These are phyloP conservation scores for Citrus glauca DNA, from an alignment of 345 rosid species.

Conservation along the genomic window DNA sequence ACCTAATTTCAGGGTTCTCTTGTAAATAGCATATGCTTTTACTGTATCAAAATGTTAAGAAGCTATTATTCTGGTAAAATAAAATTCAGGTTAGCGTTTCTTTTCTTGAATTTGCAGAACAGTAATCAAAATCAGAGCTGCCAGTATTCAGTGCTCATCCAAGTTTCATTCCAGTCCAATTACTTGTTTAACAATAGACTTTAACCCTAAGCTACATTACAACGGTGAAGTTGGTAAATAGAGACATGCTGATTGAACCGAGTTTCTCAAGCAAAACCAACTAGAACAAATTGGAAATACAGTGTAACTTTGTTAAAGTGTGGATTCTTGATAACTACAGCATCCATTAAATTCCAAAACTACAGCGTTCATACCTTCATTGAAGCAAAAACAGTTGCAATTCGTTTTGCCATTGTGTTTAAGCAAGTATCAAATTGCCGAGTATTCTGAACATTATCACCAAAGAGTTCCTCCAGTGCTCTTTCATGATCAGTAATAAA, in stretches of 20 bases:
- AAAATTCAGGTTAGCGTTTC: background rate
- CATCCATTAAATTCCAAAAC: background rate
- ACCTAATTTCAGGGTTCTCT: background rate
- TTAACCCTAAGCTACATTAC: background rate
- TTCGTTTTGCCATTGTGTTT: slow-evolving; percentile 76
- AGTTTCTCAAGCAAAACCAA: background rate
- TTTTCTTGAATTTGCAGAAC: background rate
- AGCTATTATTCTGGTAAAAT: background rate
- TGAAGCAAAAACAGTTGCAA: slow-evolving; percentile 92
- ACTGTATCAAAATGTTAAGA: background rate
- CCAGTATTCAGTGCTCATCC: background rate
- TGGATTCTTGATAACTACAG: no score
- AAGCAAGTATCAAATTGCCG: slow-evolving; percentile 61
- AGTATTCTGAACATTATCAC: slow-evolving; percentile 52
- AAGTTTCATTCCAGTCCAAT: background rate
- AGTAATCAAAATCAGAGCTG: background rate
- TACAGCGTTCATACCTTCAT: slow-evolving; percentile 46
- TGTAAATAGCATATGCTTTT: background rate
- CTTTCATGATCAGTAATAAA: slow-evolving; percentile 88
- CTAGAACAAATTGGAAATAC: background rate
- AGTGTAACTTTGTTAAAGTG: no score
- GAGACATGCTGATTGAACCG: background rate
- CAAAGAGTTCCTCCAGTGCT: slow-evolving; percentile 63
- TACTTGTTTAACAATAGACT: background rate
- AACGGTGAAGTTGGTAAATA: background rate